Evolutionary conservation across 2,329 filamentous ascomycete species (phyloP), one percentile per base, ranked within the genome.

Genomic region (Monosporascus sp.): DNA sequence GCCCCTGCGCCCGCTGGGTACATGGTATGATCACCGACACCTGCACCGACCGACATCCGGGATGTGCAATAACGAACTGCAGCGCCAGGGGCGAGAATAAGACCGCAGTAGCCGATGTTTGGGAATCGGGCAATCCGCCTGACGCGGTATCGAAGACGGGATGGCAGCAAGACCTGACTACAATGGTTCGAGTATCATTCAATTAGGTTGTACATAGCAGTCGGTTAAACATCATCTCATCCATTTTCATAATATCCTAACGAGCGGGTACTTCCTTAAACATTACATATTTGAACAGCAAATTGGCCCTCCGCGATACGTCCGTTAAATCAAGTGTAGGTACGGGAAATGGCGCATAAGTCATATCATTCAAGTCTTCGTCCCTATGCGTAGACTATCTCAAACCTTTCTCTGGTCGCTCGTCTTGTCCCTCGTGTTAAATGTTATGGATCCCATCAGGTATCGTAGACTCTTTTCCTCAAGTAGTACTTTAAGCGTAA

Each of bases 401-500:
- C 39, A 20, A 9, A 20, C 8, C 6, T 5, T 20, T 35, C 27
- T 31, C 27, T 31, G 39, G 9, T 20, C 39, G 24, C 39, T n/a
- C 8, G 39, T 3, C n/a, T 43, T 5, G 20, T 11, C 39, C 3
- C 8, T 11, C 9, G 15, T 11, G 20, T 11, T 20, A 24, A 14
- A 43, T 6, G 17, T 43, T 14, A 43, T 24, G 17, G 39, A 43
- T 20, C 5, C 9, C 2, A 43, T 15, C 9, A 11, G n/a, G 39
- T 43, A 11, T 43, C 39, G 6, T 14, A 18, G 9, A 43, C n/a
- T 20, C 17, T 5, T 18, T 11, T 14, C 31, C 9, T 14, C 20
- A 48, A 45, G 50, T 50, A 53, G 57, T 54, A 35, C 31, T 57
- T 73, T 74, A 84, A 46, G 78, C 75, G 65, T 88, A 89, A 56